phyloP scores from a whole-genome alignment of 768 basidiomycete species.

The Mycena latifolia region DNA sequence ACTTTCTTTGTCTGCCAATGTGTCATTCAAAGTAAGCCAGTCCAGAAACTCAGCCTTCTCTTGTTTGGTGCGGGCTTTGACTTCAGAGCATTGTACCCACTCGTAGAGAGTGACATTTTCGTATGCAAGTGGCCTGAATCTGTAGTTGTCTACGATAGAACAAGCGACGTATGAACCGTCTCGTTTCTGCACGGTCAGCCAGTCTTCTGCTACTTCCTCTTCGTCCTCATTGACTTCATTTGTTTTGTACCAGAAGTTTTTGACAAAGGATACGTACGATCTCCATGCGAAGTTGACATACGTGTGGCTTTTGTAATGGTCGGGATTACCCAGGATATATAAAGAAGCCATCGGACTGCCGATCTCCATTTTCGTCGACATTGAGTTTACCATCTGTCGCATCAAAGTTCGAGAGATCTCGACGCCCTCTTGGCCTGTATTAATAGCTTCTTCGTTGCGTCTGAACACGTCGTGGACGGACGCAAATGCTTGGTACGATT shows the following conservation, averaged over 20 bases:
- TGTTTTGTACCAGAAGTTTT: neutral
- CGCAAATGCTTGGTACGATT: constrained; percentile 15
- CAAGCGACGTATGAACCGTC: constrained; percentile 29
- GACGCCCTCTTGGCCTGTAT: constrained; percentile 26
- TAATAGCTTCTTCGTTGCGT: constrained; percentile 34
- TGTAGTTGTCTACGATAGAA: constrained; percentile 41
- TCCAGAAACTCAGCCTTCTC: neutral
- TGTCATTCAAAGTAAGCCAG: no score
- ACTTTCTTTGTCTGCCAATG: no score
- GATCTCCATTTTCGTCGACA: no score
- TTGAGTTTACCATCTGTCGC: constrained; percentile 17
- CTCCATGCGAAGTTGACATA: constrained; percentile 48
- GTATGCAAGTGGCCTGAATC: constrained; percentile 32
- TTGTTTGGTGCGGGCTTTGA: neutral
- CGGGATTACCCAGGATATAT: constrained; percentile 41
- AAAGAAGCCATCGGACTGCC: constrained; percentile 4
- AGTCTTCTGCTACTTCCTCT: neutral
- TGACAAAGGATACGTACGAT: constrained; percentile 27
- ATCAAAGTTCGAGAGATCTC: constrained; percentile 14
- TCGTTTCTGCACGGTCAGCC: neutral
- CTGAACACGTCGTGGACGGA: constrained; percentile 22
- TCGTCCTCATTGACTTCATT: neutral
- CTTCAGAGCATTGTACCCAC: constrained; percentile 31
- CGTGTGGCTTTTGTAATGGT: constrained; percentile 47
- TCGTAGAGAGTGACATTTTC: constrained; percentile 37